A percentile compares a stretch with the other conserved stretches of the same genome.
Evolutionary conservation across 2,329 filamentous ascomycete genomes (phyloP).

Genomic region (Helotiales sp.): DNA sequence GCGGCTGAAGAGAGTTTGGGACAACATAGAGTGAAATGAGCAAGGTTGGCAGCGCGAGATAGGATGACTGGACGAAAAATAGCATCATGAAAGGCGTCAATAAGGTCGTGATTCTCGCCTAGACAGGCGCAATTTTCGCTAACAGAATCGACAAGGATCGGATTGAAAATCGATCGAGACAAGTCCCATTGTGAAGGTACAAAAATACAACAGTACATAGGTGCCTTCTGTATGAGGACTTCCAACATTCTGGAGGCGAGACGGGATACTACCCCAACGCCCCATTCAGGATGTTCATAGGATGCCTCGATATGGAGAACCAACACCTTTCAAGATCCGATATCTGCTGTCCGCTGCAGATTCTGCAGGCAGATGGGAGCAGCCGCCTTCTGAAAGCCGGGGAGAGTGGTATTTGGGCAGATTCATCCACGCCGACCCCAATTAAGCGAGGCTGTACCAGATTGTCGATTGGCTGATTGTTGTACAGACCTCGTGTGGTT

Average conservation of each 20-base stretch:
- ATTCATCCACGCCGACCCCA: not conserved
- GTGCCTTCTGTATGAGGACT: not conserved
- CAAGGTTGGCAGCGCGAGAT: not conserved
- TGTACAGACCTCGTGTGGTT: not conserved
- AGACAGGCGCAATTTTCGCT: not conserved
- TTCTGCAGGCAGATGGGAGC: not conserved
- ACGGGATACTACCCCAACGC: not conserved
- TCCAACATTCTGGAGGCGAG: slow-evolving; percentile 4
- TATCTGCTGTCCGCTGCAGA: not conserved
- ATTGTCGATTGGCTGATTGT: not conserved
- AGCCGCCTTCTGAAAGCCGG: slow-evolving; percentile 1
- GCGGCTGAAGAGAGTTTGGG: not conserved
- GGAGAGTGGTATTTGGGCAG: not conserved
- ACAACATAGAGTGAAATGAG: not conserved
- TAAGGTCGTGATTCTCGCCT: not conserved
- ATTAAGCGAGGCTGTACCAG: not conserved
- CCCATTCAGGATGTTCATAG: not conserved
- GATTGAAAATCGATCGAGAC: not conserved
- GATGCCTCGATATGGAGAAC: not conserved
- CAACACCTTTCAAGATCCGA: not conserved
- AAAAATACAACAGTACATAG: not conserved
- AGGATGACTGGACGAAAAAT: not conserved
- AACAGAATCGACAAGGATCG: not conserved
- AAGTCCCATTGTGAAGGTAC: not conserved
- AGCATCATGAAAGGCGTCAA: not conserved